These are phyloP conservation scores for Botrytis fragariae DNA, from an alignment of 2,329 filamentous ascomycete species.

Conservation along the genomic window DNA sequence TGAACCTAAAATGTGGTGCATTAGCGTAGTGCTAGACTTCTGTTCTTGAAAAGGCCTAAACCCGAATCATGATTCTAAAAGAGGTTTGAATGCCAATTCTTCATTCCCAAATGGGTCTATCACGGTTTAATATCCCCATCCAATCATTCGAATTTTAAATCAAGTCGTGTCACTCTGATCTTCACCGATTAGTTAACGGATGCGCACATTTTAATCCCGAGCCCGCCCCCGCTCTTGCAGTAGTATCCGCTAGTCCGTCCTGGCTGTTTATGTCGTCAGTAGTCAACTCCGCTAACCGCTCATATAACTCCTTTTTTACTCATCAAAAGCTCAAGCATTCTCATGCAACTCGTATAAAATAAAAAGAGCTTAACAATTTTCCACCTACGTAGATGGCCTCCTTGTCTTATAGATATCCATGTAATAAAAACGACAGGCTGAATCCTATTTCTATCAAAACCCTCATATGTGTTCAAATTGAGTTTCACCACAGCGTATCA, in stretches of 20 bases:
- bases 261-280: not conserved
- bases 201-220: not conserved
- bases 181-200: not conserved
- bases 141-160: not conserved
- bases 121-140: not conserved
- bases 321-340: not conserved
- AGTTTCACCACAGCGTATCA: not conserved
- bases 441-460: not conserved
- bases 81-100: not conserved
- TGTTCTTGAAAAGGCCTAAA: not conserved
- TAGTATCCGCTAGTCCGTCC: not conserved
- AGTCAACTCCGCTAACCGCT: not conserved
- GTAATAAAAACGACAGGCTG: not conserved
- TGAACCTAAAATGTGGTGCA: not conserved
- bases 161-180: not conserved
- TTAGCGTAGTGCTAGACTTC: not conserved
- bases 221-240: not conserved
- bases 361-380: not conserved
- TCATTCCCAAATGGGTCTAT: not conserved
- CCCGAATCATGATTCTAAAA: not conserved
- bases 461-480: not conserved
- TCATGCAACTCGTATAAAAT: not conserved
- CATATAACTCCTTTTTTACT: not conserved
- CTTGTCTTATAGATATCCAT: not conserved
- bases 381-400: not conserved